Evolutionary conservation across 225 moss, liverwort and hornwort genomes (phyloP).

Genomic region (Polytrichum commune): DNA sequence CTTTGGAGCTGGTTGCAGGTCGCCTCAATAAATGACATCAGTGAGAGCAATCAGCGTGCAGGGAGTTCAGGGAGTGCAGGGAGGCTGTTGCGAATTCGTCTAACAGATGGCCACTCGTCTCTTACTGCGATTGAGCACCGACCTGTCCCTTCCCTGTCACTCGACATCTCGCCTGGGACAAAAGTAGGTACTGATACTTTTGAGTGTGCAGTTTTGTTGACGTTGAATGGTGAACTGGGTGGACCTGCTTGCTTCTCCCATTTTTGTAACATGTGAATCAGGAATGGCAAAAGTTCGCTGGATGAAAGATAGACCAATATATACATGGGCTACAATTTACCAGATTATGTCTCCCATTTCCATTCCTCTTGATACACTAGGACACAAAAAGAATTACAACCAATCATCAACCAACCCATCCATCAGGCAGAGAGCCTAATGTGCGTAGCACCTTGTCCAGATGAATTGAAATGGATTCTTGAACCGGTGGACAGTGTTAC

Average conservation of each 20-base stretch:
- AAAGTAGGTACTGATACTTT: constrained; percentile 43
- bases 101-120: constrained; percentile 75
- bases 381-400: no score
- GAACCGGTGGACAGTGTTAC: no score
- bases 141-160: constrained; percentile 61
- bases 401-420: no score
- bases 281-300: no score
- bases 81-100: constrained; percentile 71
- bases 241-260: no score
- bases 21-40: constrained; percentile 63
- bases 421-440: no score
- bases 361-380: neutral
- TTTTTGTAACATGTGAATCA: no score
- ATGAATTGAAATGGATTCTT: no score
- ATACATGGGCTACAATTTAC: no score
- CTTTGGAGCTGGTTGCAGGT: constrained; percentile 39
- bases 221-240: no score
- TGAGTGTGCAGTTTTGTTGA: constrained; percentile 3
- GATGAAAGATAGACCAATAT: no score
- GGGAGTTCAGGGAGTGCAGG: constrained; percentile 36
- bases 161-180: constrained; percentile 84
- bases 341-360: neutral
- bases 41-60: constrained; percentile 64
- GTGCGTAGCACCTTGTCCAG: no score
- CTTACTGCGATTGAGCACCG: constrained; percentile 76